Evolutionary conservation across 2,329 filamentous ascomycete genomes (phyloP).

Genomic region (Hypoxylon sp.): DNA sequence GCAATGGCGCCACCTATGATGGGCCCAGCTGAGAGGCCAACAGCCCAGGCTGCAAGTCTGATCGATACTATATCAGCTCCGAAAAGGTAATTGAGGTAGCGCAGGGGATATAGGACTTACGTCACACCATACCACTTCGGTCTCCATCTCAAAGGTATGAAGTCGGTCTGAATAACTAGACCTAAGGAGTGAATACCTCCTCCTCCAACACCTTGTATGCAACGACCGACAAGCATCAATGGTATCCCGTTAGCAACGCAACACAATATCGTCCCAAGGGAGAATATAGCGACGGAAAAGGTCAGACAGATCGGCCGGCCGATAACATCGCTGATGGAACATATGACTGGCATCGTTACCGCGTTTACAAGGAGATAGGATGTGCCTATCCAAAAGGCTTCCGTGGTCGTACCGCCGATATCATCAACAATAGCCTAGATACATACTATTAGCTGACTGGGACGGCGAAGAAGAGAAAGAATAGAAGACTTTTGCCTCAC

Average conservation of each 20-base stretch:
- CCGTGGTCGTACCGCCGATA: neutral
- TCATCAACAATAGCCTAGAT: no score
- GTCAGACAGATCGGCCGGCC: slow-evolving; percentile 12
- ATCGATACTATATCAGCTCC: no score
- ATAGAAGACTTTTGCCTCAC: no score
- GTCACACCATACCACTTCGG: no score
- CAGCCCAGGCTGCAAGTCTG: no score
- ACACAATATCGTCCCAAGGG: slow-evolving; percentile 30
- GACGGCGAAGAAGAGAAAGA: no score
- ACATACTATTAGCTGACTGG: no score
- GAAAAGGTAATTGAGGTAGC: no score
- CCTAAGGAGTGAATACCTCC: slow-evolving; percentile 28
- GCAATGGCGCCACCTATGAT: no score
- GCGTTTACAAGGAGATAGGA: slow-evolving; percentile 45
- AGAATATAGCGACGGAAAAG: slow-evolving; percentile 23
- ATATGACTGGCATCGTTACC: slow-evolving; percentile 39
- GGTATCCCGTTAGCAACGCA: slow-evolving; percentile 17
- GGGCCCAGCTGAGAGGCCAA: no score
- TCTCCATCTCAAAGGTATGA: slow-evolving; percentile 33
- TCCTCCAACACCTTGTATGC: slow-evolving; percentile 32
- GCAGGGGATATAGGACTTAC: no score
- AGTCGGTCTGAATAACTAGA: slow-evolving; percentile 27
- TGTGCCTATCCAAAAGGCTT: slow-evolving; percentile 45
- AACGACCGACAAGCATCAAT: slow-evolving; percentile 18
- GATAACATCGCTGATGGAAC: slow-evolving; percentile 21